Base-by-base conservation (phyloP, 768 basidiomycete species). In the Lentinula sp. region DNA sequence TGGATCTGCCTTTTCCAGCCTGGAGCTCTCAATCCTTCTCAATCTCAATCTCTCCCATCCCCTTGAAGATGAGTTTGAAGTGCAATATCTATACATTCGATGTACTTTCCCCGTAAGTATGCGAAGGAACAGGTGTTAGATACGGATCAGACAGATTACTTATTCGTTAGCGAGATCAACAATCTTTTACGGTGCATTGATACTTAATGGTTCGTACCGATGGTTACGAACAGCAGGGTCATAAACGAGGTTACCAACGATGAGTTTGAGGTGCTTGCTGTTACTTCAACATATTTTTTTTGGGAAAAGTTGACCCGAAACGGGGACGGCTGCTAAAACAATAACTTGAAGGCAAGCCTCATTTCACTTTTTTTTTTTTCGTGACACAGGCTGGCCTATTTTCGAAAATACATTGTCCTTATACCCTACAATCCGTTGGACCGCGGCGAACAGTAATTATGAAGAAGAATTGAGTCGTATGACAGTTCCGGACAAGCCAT, bases 251-350 rank as follows among this genome's bases (percentile, higher is more conserved):
- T 61, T 10, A 64, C 61, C 49, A 72, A 70, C 54, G 64, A 66
- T 62, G 60, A 66, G 53, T 70, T 68, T 65, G 78, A 76, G 65
- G 67, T 74, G 32, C 69, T 89, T 72, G 84, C 91, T 63, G 81
- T 88, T 91, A 87, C 70, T 95, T 97, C 75, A 96, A 82, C 70
- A 89, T 92, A 9, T 97, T 95, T 78, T 99, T 98, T 98, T 73
- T 98, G 89, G 84, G 68, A 82, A 13, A 97, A 96, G 75, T 72
- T 97, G 52, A 76, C 75, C 51, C 75, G 75, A 31, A 84, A 87
- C 35, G 95, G 96, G 86, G 80, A 0, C 82, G 89, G 55, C 75
- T 98, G 84, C 83, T 18, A 91, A 94, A 70, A 98, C 97, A 97
- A 97, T 96, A 4, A 98, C 28, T 4, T 95, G 75, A 95, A 89